phyloP scores from a whole-genome alignment of 306 rosid genomes.

The Trifolium pratense region DNA sequence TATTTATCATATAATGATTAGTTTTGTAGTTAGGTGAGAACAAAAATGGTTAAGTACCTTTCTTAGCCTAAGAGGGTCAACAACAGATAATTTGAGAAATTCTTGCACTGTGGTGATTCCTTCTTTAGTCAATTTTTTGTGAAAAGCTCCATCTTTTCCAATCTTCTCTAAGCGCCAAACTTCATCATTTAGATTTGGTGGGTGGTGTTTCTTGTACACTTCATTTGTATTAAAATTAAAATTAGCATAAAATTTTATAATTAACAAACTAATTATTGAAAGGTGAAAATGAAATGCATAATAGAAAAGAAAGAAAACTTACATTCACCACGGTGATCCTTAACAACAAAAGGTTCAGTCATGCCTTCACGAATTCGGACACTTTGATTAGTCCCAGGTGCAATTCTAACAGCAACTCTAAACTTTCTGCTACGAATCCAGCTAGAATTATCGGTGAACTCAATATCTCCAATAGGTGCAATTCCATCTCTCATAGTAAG shows the following conservation, averaged over 20 bases:
- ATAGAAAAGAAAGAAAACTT: no score
- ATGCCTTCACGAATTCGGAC: slow-evolving; percentile 69
- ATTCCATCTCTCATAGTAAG: slow-evolving; percentile 62
- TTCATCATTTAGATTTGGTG: slow-evolving; percentile 75
- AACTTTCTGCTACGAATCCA: slow-evolving; percentile 89
- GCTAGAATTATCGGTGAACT: slow-evolving; percentile 84
- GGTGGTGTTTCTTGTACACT: slow-evolving; percentile 97
- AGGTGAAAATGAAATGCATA: no score
- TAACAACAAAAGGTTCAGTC: slow-evolving; percentile 72
- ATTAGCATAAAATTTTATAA: neutral
- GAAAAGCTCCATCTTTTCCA: slow-evolving; percentile 93
- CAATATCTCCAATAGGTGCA: slow-evolving; percentile 64
- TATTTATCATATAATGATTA: neutral
- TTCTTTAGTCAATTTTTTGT: slow-evolving; percentile 47
- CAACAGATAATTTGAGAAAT: slow-evolving; percentile 62
- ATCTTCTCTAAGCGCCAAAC: slow-evolving; percentile 97
- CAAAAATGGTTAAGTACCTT: slow-evolving; percentile 36
- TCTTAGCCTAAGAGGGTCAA: slow-evolving; percentile 59
- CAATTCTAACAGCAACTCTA: slow-evolving; percentile 63
- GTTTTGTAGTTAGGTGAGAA: neutral
- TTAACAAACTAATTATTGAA: no score
- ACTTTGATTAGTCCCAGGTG: slow-evolving; percentile 44
- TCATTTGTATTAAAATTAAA: neutral
- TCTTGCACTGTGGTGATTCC: slow-evolving; percentile 72
- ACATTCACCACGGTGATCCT: slow-evolving; percentile 98